Percentiles rank a stretch among this genome's conserved stretches.
These are phyloP conservation scores for Trichosporon faecale DNA, from an alignment of 1,284 basidiomycete genomes.

Conservation along the genomic window DNA sequence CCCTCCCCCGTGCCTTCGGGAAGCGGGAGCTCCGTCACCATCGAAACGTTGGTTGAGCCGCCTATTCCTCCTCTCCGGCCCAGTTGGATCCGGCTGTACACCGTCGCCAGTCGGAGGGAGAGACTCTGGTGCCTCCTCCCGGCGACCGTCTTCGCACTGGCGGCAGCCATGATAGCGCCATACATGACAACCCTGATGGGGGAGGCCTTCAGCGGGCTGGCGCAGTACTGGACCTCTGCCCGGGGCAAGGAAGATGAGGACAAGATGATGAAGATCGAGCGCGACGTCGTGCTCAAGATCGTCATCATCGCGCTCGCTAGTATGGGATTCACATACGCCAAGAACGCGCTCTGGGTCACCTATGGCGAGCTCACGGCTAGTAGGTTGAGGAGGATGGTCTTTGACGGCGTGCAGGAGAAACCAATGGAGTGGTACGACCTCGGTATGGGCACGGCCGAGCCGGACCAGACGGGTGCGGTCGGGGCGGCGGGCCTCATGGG, in stretches of 20 bases:
- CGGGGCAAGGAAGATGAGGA: constrained; percentile 56
- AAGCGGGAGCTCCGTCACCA: background rate
- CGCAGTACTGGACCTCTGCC: constrained; percentile 55
- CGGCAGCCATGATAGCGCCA: constrained; percentile 75
- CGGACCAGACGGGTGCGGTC: constrained; percentile 57
- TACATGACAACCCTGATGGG: constrained; percentile 92
- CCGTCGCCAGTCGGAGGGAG: constrained; percentile 61
- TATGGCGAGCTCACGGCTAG: constrained; percentile 77
- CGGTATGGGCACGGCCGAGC: constrained; percentile 65
- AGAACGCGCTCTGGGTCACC: constrained; percentile 79
- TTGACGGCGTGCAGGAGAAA: constrained; percentile 65
- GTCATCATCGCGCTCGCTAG: constrained; percentile 68
- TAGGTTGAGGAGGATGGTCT: constrained; percentile 67
- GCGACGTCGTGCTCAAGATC: constrained; percentile 63
- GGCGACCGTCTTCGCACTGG: constrained; percentile 65
- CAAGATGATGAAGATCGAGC: constrained; percentile 61
- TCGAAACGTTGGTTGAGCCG: background rate
- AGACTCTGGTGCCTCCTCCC: constrained; percentile 63
- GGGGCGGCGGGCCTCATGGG: constrained; percentile 93
- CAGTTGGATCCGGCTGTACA: constrained; percentile 63
- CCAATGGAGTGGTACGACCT: constrained; percentile 84
- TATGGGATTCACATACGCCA: constrained; percentile 69
- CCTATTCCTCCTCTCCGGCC: constrained; percentile 52
- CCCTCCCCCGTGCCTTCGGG: background rate
- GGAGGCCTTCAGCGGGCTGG: constrained; percentile 76